Evolutionary conservation across 2,329 filamentous ascomycete species (phyloP).

Genomic region (Xylariales sp.): DNA sequence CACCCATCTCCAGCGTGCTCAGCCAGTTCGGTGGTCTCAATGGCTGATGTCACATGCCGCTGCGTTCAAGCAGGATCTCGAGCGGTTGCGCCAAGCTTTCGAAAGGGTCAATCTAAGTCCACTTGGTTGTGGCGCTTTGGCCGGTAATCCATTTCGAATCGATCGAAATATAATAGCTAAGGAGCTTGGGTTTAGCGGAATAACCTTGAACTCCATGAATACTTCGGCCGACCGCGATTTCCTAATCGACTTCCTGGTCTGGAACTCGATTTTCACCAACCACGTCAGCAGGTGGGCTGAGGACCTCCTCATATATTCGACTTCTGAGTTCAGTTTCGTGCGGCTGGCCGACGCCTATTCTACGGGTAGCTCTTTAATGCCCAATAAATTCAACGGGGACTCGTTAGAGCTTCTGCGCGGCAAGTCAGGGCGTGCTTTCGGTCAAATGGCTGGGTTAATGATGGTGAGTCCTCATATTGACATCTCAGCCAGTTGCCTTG

Average conservation of each 20-base stretch:
- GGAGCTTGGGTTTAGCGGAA: constrained; percentile 67
- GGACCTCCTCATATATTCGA: constrained; percentile 80
- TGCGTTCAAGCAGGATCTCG: constrained; percentile 62
- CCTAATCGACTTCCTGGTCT: constrained; percentile 75
- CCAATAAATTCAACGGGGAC: constrained; percentile 71
- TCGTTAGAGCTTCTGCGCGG: constrained; percentile 67
- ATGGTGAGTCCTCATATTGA: constrained; percentile 35
- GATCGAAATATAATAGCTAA: constrained; percentile 66
- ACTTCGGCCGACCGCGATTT: constrained; percentile 77
- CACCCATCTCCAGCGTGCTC: constrained; percentile 70
- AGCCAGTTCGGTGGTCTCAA: constrained; percentile 70
- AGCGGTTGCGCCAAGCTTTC: constrained; percentile 63
- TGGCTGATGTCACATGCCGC: constrained; percentile 67
- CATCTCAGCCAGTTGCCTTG: too few relatives aligned
- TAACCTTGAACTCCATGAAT: constrained; percentile 66
- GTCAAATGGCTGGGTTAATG: constrained; percentile 63
- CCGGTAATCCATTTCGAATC: constrained; percentile 71
- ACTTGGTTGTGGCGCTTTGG: constrained; percentile 66
- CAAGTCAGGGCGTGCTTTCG: constrained; percentile 71
- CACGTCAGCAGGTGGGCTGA: constrained; percentile 79
- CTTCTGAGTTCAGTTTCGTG: constrained; percentile 71
- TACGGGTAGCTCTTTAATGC: constrained; percentile 55
- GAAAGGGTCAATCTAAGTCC: constrained; percentile 61
- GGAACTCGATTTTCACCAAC: constrained; percentile 71
- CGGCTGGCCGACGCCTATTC: constrained; percentile 74